phyloP scores from a whole-genome alignment of 208 protist genomes.

The Tetramitus jugosus region DNA sequence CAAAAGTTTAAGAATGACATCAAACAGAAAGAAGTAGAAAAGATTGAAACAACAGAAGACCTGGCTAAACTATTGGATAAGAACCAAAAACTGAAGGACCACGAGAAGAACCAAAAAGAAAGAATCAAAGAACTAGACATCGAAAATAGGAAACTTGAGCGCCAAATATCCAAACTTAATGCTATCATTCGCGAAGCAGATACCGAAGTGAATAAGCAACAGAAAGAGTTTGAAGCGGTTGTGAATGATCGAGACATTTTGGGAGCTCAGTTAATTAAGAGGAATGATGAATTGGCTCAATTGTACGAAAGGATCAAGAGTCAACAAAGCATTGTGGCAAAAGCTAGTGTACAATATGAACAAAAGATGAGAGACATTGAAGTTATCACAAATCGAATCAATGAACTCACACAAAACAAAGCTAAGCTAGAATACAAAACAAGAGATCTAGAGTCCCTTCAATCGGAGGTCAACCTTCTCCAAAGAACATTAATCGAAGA shows the following conservation, averaged over 20 bases:
- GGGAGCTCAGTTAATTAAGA: conserved; percentile 75
- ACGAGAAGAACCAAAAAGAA: conserved; percentile 39
- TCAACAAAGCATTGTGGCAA: conserved; percentile 76
- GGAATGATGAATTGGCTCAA: conserved; percentile 80
- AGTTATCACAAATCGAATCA: conserved; percentile 54
- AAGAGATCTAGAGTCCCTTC: conserved; percentile 40
- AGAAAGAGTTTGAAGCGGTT: conserved; percentile 77
- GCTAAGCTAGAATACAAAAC: conserved; percentile 33
- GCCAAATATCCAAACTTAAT: conserved; percentile 77
- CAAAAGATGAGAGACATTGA: conserved; percentile 46
- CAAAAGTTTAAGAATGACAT: conserved; percentile 83
- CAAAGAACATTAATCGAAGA: conserved; percentile 63
- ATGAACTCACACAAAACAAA: conserved; percentile 47
- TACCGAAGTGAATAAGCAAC: conserved; percentile 64
- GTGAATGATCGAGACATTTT: conserved; percentile 87
- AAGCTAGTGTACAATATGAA: conserved; percentile 82
- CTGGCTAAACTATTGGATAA: conserved; percentile 46
- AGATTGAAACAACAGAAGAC: conserved; percentile 47
- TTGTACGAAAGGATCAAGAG: conserved; percentile 94
- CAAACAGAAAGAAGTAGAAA: conserved; percentile 55
- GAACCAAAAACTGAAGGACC: conserved; percentile 48
- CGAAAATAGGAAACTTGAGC: conserved; percentile 40
- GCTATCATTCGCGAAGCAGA: conserved; percentile 79
- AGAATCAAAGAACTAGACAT: conserved; percentile 47
- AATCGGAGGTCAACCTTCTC: conserved; percentile 53